phyloP scores from a whole-genome alignment of 1,139 yeast species.

The Zygoascus hellenicus region DNA sequence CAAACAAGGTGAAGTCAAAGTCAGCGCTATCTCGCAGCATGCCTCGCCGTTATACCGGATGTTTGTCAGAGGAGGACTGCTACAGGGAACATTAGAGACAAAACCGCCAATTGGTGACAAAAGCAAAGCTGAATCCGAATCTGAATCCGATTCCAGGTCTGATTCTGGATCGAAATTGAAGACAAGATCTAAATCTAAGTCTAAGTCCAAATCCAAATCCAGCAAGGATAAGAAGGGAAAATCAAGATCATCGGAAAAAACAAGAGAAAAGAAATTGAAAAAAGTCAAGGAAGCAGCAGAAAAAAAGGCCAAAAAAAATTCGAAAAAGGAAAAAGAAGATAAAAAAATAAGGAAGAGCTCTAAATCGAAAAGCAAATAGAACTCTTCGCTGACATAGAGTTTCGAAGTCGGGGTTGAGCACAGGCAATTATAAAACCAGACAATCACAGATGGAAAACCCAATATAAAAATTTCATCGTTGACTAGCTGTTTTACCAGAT shows the following conservation, averaged over 20 bases:
- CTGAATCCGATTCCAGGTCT: constrained; percentile 26
- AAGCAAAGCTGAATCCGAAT: constrained; percentile 27
- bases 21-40: constrained; percentile 33
- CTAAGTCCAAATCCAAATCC: constrained; percentile 18
- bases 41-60: constrained; percentile 46
- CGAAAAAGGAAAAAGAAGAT: constrained; percentile 8
- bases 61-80: constrained; percentile 81
- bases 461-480: too few relatives aligned
- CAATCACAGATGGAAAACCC: too few relatives aligned
- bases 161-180: constrained; percentile 23
- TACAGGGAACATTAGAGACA: constrained; percentile 61
- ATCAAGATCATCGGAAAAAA: too few relatives aligned
- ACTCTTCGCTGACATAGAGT: too few relatives aligned
- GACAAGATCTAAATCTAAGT: constrained; percentile 20
- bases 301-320: constrained; percentile 10
- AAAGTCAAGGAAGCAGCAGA: not conserved
- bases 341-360: constrained; percentile 3
- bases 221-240: constrained; percentile 13
- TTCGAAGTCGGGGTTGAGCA: too few relatives aligned
- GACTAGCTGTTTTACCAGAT: too few relatives aligned
- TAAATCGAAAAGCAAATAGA: too few relatives aligned
- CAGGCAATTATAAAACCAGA: too few relatives aligned
- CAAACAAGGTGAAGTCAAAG: constrained; percentile 30
- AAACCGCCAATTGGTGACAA: constrained; percentile 18
- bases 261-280: not conserved